Percentiles rank a stretch among this genome's conserved stretches.
These are phyloP conservation scores for Ophiostoma himal-ulmi DNA, from an alignment of 2,329 filamentous ascomycete genomes.

Conservation along the genomic window DNA sequence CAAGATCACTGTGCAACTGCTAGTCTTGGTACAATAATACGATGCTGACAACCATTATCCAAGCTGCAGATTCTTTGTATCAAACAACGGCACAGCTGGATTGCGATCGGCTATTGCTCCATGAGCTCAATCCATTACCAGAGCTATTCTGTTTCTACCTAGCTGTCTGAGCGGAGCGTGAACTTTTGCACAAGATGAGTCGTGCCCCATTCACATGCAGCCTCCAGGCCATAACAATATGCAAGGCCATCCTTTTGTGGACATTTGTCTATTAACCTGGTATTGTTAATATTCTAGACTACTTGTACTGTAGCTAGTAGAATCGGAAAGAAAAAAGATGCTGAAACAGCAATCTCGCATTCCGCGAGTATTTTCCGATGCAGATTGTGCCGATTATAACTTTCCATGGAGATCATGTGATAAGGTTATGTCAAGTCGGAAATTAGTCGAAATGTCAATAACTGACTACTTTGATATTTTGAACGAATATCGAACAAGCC, in stretches of 20 bases:
- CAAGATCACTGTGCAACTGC: background rate
- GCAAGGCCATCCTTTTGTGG: background rate
- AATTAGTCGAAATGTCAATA: background rate
- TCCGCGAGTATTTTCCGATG: background rate
- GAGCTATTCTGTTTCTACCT: background rate
- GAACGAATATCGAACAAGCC: too few relatives aligned
- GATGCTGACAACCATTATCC: background rate
- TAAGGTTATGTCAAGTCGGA: background rate
- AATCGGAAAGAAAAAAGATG: background rate
- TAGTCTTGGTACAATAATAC: background rate
- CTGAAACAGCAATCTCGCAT: background rate
- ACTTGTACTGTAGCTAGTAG: background rate
- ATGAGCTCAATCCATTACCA: too few relatives aligned
- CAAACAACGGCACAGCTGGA: background rate
- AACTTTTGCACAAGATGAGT: background rate
- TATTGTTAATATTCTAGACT: background rate
- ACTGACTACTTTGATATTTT: too few relatives aligned
- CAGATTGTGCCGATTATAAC: background rate
- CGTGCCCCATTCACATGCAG: background rate
- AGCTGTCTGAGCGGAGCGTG: constrained; percentile 1
- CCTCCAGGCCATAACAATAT: background rate
- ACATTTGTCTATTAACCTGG: background rate
- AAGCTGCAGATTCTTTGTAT: background rate
- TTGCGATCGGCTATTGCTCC: background rate
- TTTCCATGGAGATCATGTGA: background rate